These are phyloP conservation scores for Aquanectria penicillioides DNA, from an alignment of 2,329 filamentous ascomycete species.

Conservation along the genomic window DNA sequence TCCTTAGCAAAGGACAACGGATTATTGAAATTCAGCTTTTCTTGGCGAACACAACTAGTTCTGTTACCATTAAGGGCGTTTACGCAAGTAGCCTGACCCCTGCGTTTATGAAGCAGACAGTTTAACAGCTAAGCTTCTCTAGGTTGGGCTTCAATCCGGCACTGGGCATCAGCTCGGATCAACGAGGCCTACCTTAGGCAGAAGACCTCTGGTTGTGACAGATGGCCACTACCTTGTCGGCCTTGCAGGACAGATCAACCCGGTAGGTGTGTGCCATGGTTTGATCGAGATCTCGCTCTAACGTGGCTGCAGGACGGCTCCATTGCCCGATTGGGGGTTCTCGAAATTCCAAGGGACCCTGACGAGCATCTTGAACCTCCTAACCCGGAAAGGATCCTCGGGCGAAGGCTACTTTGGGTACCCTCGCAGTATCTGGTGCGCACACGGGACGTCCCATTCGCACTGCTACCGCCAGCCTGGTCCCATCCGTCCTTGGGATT, in stretches of 20 bases:
- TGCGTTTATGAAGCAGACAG: too few species aligned
- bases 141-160: neutral
- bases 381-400: neutral
- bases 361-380: neutral
- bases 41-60: too few species aligned
- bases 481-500: neutral
- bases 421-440: neutral
- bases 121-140: neutral
- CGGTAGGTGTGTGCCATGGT: neutral
- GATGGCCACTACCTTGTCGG: neutral
- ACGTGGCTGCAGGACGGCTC: conserved; percentile 5
- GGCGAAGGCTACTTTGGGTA: neutral
- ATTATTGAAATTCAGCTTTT: neutral
- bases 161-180: neutral
- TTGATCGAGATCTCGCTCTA: neutral
- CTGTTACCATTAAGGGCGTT: too few species aligned
- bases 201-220: neutral
- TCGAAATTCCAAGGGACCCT: neutral
- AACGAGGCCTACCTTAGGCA: neutral
- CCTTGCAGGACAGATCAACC: neutral
- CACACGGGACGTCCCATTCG: neutral
- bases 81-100: too few species aligned
- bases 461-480: neutral
- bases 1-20: neutral
- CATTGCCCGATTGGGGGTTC: neutral